These are phyloP conservation scores for Pythium angustatum DNA, from an alignment of 352 stramenopile genomes.

Conservation along the genomic window DNA sequence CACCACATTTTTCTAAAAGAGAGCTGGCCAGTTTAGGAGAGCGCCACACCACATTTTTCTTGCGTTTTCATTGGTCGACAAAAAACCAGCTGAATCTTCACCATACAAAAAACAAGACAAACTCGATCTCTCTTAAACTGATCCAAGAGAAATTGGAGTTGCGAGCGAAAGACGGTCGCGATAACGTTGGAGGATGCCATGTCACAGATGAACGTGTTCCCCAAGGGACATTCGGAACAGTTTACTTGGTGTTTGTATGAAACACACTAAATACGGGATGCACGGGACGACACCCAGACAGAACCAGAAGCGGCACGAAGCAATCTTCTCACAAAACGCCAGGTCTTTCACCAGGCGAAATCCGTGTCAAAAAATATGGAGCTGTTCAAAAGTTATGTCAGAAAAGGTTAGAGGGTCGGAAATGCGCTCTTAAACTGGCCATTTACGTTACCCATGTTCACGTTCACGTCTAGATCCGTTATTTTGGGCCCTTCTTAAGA, in stretches of 20 bases:
- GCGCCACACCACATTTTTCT: not conserved
- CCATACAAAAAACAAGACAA: not conserved
- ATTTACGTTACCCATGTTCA: constrained; percentile 1
- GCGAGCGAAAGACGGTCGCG: too few species aligned
- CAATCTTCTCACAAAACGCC: too few species aligned
- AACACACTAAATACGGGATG: too few species aligned
- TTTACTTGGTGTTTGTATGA: not conserved
- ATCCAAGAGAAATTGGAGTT: not conserved
- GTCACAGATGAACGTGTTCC: too few species aligned
- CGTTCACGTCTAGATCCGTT: too few species aligned
- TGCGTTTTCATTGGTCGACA: not conserved
- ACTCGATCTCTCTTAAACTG: not conserved
- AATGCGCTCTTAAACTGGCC: not conserved
- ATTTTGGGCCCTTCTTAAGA: not conserved
- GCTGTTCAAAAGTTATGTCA: not conserved
- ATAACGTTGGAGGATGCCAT: too few species aligned
- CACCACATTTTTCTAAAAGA: too few species aligned
- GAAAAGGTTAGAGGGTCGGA: not conserved
- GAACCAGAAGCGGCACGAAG: too few species aligned
- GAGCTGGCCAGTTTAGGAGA: not conserved
- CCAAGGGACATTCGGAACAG: not conserved
- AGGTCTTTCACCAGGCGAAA: too few species aligned
- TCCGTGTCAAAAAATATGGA: too few species aligned
- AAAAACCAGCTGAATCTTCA: not conserved
- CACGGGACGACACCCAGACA: too few species aligned